Base-by-base conservation (phyloP, 2,329 filamentous ascomycete genomes). In the Ophiostoma quercus region DNA sequence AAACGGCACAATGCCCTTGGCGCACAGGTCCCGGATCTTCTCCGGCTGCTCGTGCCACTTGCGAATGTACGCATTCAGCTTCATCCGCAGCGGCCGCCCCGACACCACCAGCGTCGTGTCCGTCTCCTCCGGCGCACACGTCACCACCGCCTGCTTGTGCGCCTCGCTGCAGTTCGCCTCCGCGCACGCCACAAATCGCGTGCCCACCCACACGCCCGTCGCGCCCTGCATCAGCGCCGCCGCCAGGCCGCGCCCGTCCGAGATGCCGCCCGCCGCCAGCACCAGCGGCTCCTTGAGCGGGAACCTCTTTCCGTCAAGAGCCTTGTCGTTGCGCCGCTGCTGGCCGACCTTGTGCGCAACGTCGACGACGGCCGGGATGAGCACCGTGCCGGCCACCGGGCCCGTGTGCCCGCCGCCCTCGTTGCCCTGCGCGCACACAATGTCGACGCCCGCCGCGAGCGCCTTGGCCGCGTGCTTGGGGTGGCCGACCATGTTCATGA, bases 401-500 rank as follows among this genome's bases (percentile, higher is more conserved):
- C 94, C 94, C 1, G 94, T 97, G 80, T 98, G 94, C 0, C 94
- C 94, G 22, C 94, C 94, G 1, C 94, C 94, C 79, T 98, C 94
- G 68, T 92, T 92, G 66, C 94, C 94, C 81, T 98, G 94, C 1
- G 94, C 89, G 78, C 93, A 97, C 6, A 98, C 86, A 73, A 97
- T 89, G 79, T 98, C 94, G 11, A 96, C 92, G 62, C 94, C 94
- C 0, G 90, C 86, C 67, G 92, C 87, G 3, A 98, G 82, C 2
- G 94, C 94, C 81, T 97, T 97, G 78, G 90, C 86, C 0, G 94
- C 94, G 78, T 98, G 94, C 78, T 90, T 92, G 1, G 94, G 94
- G 75, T 94, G 91, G 0, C 94, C 94, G 25, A 97, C 93, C 94
- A 97, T 97, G 79, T 97, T 97, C 93, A 97, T 97, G 47, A 97